Base-by-base conservation (phyloP, 2,329 filamentous ascomycete genomes). In the Piedraia hortae region DNA sequence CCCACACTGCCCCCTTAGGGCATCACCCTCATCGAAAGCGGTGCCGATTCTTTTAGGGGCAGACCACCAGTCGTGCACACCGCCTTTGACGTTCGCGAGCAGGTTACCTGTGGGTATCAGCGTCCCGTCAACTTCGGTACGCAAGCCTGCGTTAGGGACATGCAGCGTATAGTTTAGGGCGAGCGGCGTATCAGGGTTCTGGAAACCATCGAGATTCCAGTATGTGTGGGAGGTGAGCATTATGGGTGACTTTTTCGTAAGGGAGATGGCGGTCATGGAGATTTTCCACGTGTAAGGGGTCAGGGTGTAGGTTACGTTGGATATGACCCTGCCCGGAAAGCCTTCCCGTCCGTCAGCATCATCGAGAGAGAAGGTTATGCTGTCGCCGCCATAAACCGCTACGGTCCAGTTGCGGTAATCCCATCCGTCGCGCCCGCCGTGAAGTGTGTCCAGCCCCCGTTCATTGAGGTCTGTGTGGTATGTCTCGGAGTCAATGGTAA, bases 201-300 rank as follows among this genome's bases (percentile, higher is more conserved):
- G 56, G 36, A 72, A 82, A 15, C 66, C 73, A 36, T 80, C 72
- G 19, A 82, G 52, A 42, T 80, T 80, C 73, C 72, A 82, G 54
- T 82, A 82, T 5, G 60, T 62, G 43, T 69, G 64, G 19, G 63
- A 62, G 39, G 59, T 72, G 26, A 82, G 54, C 72, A 82, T 80
- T 42, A 82, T 75, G 21, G 73, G 73, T 4, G 73, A 80, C 48
- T 65, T 68, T 47, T 72, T 62, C 14, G 67, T 73, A 5, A 66
- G 64, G 3, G 71, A 52, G 24, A 70, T 43, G 18, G 71, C 72
- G 8, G 65, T 48, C 54, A 80, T 75, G 34, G 77, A 54, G 37
- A 72, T 56, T 69, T 71, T 78, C 18, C 50, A 44, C 21, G 62
- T 59, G 39, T 56, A 51, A 13, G 63, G 59, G 3, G 52, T 53